Base-by-base conservation (phyloP, 2,329 filamentous ascomycete genomes). In the Claviceps quebecensis region DNA sequence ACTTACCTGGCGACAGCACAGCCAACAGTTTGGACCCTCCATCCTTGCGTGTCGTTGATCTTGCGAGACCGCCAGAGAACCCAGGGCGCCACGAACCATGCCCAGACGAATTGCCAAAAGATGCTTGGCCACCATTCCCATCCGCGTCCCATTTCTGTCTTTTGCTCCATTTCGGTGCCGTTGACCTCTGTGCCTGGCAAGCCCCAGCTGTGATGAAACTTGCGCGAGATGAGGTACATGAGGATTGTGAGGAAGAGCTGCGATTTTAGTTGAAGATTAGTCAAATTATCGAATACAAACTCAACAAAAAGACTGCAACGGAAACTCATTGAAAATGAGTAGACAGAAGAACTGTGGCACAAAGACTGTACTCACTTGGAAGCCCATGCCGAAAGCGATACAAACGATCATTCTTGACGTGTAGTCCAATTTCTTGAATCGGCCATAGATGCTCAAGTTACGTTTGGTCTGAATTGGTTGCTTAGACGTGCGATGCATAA, bases 91-190 rank as follows among this genome's bases (percentile, higher is more conserved):
- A 77, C 73, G 23, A 78, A 59, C 72, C 76, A 81, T 5, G 77
- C 71, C 78, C 78, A 83, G 53, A 77, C 62, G 45, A 80, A 69
- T 56, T 81, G 80, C 78, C 78, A 83, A 23, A 80, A 64, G 39
- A 79, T 71, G 0, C 75, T 77, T 2, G 77, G 77, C 66, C 77
- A 74, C 81, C 82, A 86, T 67, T 86, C 83, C 71, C 75, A 81
- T 2, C 83, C 81, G 17, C 68, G 60, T 47, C 64, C 63, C 58
- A 73, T 71, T 14, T 68, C 61, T 17, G 70, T 65, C 37, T 69
- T 66, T 40, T 72, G 67, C 44, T 77, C 72, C 52, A 72, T 71
- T 9, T 74, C 70, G 11, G 52, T 54, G 2, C 75, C 75, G 23
- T 62, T 57, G 48, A 81, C 76, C 54, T 80, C 80, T 29, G 77